These are phyloP conservation scores for Trichoderma virens DNA, from an alignment of 495 filamentous ascomycete genomes.

Conservation along the genomic window DNA sequence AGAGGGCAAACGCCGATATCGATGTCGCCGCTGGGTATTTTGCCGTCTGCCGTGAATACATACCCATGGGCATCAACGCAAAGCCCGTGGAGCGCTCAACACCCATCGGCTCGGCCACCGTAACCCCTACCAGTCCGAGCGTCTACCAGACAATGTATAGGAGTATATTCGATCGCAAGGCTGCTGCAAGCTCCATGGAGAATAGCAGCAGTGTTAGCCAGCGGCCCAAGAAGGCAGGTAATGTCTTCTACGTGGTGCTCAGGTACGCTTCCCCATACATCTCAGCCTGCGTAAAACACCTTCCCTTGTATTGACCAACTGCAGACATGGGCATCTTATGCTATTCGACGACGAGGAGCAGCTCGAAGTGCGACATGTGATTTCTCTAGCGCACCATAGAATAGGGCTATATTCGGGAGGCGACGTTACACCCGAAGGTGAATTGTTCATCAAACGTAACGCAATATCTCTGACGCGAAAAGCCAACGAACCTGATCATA, in stretches of 20 bases:
- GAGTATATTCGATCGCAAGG: conserved; percentile 85
- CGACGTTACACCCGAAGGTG: conserved; percentile 75
- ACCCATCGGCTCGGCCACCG: conserved; percentile 59
- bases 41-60: conserved; percentile 87
- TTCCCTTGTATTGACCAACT: conserved; percentile 13
- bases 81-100: conserved; percentile 85
- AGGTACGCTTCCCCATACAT: conserved; percentile 44
- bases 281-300: neutral
- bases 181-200: conserved; percentile 35
- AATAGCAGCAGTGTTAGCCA: conserved; percentile 42
- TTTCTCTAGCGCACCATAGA: conserved; percentile 81
- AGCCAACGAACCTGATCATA: conserved; percentile 48
- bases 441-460: conserved; percentile 92
- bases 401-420: conserved; percentile 81
- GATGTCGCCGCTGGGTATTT: conserved; percentile 92
- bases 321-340: conserved; percentile 91
- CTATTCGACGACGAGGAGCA: conserved; percentile 86
- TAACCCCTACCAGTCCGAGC: conserved; percentile 70
- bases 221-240: conserved; percentile 64
- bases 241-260: conserved; percentile 91
- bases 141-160: conserved; percentile 98
- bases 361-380: conserved; percentile 89
- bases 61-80: conserved; percentile 81
- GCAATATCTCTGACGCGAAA: conserved; percentile 77
- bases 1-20: conserved; percentile 45